A percentile compares a stretch with the other conserved stretches of the same genome.
Conservation (phyloP, 345 rosid species). For the Ceriops zippeliana region DNA sequence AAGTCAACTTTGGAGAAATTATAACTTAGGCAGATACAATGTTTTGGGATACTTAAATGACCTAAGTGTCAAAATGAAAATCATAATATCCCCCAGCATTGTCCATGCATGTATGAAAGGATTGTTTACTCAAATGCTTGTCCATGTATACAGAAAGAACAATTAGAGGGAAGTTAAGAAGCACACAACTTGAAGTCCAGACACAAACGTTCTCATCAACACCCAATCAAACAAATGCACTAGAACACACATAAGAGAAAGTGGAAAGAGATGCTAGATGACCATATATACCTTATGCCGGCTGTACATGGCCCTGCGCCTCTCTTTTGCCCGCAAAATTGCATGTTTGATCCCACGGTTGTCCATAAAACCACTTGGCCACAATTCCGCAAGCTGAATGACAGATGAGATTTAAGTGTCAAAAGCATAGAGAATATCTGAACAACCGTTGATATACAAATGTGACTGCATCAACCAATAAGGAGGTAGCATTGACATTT, state of each 20-base stretch:
- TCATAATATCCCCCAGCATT: background rate
- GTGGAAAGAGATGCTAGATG: background rate
- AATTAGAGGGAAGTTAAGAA: background rate
- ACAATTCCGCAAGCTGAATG: slow-evolving; percentile 73
- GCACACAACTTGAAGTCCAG: too few species aligned
- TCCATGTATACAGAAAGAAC: background rate
- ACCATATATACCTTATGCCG: slow-evolving; percentile 39
- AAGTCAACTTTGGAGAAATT: slow-evolving; percentile 1
- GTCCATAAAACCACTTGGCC: slow-evolving; percentile 89
- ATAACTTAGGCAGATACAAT: background rate
- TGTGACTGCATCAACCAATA: background rate
- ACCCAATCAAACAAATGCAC: too few species aligned
- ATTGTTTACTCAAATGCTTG: background rate
- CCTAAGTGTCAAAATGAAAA: background rate
- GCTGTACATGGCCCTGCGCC: slow-evolving; percentile 43
- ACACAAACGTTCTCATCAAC: too few species aligned
- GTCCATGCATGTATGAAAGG: background rate
- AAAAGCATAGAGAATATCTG: slow-evolving; percentile 16
- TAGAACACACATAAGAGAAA: background rate
- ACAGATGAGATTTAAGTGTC: slow-evolving; percentile 22
- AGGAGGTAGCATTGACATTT: background rate
- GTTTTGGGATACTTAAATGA: background rate
- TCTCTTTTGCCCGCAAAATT: slow-evolving; percentile 81
- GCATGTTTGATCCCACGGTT: slow-evolving; percentile 86
- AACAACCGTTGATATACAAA: background rate